A percentile compares a stretch with the other conserved stretches of the same genome.
These are phyloP conservation scores for Carnegiea gigantea DNA, from an alignment of 179 eudicot species.

Conservation along the genomic window DNA sequence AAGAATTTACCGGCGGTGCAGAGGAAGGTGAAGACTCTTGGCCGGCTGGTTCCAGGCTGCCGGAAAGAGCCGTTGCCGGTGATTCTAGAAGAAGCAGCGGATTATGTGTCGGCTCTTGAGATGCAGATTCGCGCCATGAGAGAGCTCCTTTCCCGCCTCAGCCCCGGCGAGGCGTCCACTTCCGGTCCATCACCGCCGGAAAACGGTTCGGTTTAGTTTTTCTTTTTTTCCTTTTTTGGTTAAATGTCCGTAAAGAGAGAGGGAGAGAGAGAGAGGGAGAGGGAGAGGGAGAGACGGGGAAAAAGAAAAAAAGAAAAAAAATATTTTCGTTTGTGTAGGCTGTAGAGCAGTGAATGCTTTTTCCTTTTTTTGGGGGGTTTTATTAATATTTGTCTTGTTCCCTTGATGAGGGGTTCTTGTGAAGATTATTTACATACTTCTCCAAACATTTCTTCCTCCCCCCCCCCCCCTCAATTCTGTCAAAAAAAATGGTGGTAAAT, in stretches of 20 bases:
- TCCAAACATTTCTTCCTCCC: not conserved
- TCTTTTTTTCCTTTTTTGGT: not conserved
- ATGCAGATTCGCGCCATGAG: slow-evolving; percentile 88
- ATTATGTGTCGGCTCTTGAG: slow-evolving; percentile 86
- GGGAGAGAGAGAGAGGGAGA: not conserved
- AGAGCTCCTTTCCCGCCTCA: slow-evolving; percentile 43
- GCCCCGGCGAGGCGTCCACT: slow-evolving; percentile 15
- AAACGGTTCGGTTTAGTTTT: slow-evolving; percentile 23
- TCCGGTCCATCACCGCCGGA: not conserved
- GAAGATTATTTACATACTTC: not conserved
- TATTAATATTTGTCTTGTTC: slow-evolving; percentile 4
- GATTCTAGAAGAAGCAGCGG: slow-evolving; percentile 76
- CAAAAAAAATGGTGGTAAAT: not conserved
- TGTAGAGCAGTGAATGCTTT: slow-evolving; percentile 17
- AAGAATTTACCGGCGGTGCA: slow-evolving; percentile 61
- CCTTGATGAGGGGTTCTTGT: not conserved
- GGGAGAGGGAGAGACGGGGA: too few relatives aligned
- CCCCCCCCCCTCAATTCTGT: too few relatives aligned
- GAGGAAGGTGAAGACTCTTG: slow-evolving; percentile 53
- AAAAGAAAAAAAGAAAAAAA: not conserved
- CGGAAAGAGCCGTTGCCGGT: slow-evolving; percentile 68
- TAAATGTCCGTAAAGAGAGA: not conserved
- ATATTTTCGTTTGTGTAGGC: slow-evolving; percentile 17
- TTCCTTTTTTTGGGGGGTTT: not conserved
- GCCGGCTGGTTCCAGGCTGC: slow-evolving; percentile 81